phyloP scores from a whole-genome alignment of 2,329 filamentous ascomycete genomes.

The Sphaerulina musiva region DNA sequence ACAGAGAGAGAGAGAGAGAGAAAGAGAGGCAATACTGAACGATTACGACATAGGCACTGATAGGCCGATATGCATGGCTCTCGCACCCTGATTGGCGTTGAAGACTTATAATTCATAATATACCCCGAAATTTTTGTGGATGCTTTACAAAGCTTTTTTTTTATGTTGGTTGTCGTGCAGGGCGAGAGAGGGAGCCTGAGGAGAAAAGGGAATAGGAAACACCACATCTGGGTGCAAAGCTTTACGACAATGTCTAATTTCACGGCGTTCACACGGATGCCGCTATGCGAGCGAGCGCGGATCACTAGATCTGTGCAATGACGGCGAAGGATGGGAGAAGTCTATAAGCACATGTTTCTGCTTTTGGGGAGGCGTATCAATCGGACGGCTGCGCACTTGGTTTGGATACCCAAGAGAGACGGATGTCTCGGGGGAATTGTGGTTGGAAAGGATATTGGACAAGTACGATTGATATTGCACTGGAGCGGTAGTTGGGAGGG shows the following conservation, averaged over 20 bases:
- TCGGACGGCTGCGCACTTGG: slow-evolving; percentile 8
- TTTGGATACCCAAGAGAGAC: slow-evolving; percentile 7
- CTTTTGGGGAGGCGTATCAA: background rate
- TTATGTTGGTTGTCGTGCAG: slow-evolving; percentile 4
- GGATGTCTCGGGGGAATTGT: background rate
- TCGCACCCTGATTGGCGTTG: slow-evolving; percentile 16
- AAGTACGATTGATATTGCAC: slow-evolving; percentile 9
- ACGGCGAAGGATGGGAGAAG: slow-evolving; percentile 2
- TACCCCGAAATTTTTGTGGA: slow-evolving; percentile 24
- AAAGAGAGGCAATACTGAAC: slow-evolving; percentile 10
- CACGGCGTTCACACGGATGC: slow-evolving; percentile 14
- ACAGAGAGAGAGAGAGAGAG: too few species aligned
- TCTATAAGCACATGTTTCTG: background rate
- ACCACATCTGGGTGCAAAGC: slow-evolving; percentile 2
- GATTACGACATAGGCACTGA: slow-evolving; percentile 17
- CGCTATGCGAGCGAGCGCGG: slow-evolving; percentile 14
- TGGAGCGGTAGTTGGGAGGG: background rate
- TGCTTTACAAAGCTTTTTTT: slow-evolving; percentile 17
- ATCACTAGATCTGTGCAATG: background rate
- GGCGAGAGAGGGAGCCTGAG: background rate
- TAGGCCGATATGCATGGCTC: slow-evolving; percentile 13
- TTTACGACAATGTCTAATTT: slow-evolving; percentile 19
- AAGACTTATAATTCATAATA: slow-evolving; percentile 21
- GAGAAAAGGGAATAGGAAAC: background rate
- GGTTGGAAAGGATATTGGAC: slow-evolving; percentile 2